Evolutionary conservation across 225 moss, liverwort and hornwort genomes (phyloP), one percentile per base, ranked within the genome.

Genomic region (Sphagnum contortum): DNA sequence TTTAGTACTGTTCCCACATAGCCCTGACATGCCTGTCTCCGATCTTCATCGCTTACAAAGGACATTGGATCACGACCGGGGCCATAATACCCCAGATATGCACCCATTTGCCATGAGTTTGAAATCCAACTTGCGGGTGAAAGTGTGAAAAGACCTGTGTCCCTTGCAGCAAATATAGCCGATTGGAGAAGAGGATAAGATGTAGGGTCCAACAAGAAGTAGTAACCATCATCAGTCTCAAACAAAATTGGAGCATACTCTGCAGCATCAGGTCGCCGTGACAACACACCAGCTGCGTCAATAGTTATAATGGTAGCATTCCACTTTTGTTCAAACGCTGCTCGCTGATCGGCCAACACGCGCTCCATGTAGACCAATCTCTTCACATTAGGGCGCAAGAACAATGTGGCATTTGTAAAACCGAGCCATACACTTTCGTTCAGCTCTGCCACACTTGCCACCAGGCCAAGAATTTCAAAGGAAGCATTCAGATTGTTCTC

Each of bases 401-500:
- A 83, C 14, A 66, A 44, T 5, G 83, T 79, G 6, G 64, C 53
- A 57, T 69, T 61, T 9, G 76, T 76, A 66, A 76, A 83, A 50
- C 9, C 48, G 3, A 68, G 55, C 73, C 76, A 83, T 14, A 47
- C 56, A 3, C 5, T 44, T 50, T 64, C 60, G 0, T 70, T 76
- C 66, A 83, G 3, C 14, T 68, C 67, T 12, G 58, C 29, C 4
- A 66, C 73, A 59, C 67, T 76, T 13, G 66, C 69, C n/a, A 83
- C 44, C 69, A 83, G 64, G 9, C 83, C 83, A 1, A 74, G 68
- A 55, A 83, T 57, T 76, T 76, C 76, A 3, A 72, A 76, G 4
- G 83, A 79, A 14, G 83, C 74, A 50, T 83, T 83, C 48, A 83
- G 70, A 53, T 73, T 83, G 74, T 83, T 79, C 55, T 57, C 69